Base-by-base conservation (phyloP, 2,329 filamentous ascomycete genomes). In the Eutypa lata region DNA sequence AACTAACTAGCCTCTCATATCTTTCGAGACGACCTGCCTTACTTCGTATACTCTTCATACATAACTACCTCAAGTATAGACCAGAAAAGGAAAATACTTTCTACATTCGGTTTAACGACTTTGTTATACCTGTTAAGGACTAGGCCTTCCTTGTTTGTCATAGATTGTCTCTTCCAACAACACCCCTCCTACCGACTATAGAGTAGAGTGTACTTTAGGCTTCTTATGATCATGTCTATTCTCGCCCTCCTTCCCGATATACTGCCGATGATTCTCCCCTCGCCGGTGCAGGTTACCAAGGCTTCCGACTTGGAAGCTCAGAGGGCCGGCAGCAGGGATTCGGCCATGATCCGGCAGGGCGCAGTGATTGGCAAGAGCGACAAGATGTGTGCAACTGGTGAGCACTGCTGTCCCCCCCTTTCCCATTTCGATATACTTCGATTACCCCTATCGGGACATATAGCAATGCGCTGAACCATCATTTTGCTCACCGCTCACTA, bases 331-430 rank as follows among this genome's bases (percentile, higher is more conserved):
- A 59, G 61, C 47, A 58, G 59, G 51, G 55, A 65, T 55, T 57
- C 61, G 47, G 47, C 61, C 14, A 72, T 75, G 60, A 63, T 73
- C 42, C 68, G 71, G 48, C 67, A 73, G 52, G 74, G 77, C 49
- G 87, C 86, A n/a, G 77, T 90, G 47, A 76, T 86, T 45, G 77
- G 81, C 63, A 79, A 83, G 66, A 84, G 80, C 50, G 81, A 86
- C 54, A 81, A 80, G 55, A 79, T 90, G 69, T 89, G 87, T 65
- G 84, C 85, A 28, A 83, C 83, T 45, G 78, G 86, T 82, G 70
- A 73, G 81, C 63, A 49, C 24, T 47, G 24, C 38, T 48, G n/a
- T n/a, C n/a, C n/a, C n/a, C 45, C 33, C 43, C 47, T 22, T 49
- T 46, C 49, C 44, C 18, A 35, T 45, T 43, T 16, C 37, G 37